Conservation (phyloP, 176 grass and related monocot species). For the Cenchrus fungigraminus region DNA sequence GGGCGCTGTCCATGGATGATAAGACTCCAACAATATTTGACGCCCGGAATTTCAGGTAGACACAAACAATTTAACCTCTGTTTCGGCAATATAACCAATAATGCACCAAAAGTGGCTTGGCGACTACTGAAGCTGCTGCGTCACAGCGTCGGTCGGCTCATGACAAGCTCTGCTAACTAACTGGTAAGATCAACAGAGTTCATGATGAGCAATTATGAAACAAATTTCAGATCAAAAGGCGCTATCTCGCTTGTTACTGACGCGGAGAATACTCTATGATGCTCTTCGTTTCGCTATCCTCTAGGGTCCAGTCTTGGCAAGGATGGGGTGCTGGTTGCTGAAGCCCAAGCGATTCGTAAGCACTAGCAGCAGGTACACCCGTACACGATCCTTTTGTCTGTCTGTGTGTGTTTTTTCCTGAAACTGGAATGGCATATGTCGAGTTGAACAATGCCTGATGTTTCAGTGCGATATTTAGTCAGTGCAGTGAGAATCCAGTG, state of each 20-base stretch:
- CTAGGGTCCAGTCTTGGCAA: not conserved
- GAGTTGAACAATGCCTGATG: not conserved
- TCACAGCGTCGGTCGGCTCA: not conserved
- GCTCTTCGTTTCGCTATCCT: not conserved
- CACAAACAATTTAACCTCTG: slow-evolving; percentile 4
- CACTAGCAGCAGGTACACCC: not conserved
- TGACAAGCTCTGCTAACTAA: not conserved
- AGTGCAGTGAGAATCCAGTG: not conserved
- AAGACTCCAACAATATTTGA: not conserved
- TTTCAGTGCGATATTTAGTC: not conserved
- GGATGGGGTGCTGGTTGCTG: not conserved
- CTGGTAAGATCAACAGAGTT: not conserved
- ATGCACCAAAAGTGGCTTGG: not conserved
- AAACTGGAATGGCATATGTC: not conserved
- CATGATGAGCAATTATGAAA: not conserved
- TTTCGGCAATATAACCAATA: not conserved
- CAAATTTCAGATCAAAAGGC: not conserved
- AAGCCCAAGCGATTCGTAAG: not conserved
- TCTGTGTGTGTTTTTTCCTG: too few species aligned
- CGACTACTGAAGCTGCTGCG: not conserved
- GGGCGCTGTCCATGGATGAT: not conserved
- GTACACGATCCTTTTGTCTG: not conserved
- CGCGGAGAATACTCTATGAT: not conserved
- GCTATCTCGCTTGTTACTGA: not conserved
- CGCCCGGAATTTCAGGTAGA: not conserved